Evolutionary conservation across 305 asterid genomes (phyloP).

Genomic region (Rubia balearica): DNA sequence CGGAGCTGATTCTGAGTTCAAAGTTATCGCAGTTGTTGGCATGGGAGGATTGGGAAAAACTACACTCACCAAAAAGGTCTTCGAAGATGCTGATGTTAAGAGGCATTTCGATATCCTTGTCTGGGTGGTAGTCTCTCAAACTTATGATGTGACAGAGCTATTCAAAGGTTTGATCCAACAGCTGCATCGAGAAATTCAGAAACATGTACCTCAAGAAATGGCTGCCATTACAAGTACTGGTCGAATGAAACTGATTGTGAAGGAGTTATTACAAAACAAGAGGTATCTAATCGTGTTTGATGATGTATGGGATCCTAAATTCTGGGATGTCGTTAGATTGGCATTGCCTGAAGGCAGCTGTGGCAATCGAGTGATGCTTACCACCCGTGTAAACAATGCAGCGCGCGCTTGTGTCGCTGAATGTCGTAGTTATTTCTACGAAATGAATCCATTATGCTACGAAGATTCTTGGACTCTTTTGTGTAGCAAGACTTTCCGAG

Average conservation of each 20-base stretch:
- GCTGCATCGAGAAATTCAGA: background rate
- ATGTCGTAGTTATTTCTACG: background rate
- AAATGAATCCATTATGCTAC: background rate
- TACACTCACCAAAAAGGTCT: background rate
- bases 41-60: slow-evolving; percentile 1
- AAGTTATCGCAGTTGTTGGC: background rate
- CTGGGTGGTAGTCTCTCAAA: background rate
- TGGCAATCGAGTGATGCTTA: background rate
- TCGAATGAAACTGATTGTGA: background rate
- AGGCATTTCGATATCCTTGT: background rate
- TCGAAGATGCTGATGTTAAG: background rate
- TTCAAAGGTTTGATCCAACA: background rate
- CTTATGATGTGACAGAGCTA: background rate
- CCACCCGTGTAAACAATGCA: background rate
- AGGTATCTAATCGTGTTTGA: background rate
- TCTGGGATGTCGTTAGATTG: background rate
- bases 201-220: background rate
- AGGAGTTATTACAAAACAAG: background rate
- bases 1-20: background rate
- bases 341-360: slow-evolving; percentile 1
- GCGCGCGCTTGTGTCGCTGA: background rate
- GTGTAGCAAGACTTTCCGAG: background rate
- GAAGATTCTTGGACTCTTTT: background rate
- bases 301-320: background rate
- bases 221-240: slow-evolving; percentile 1